Base-by-base conservation (phyloP, 2,329 filamentous ascomycete species). In the Diaporthe batatas region DNA sequence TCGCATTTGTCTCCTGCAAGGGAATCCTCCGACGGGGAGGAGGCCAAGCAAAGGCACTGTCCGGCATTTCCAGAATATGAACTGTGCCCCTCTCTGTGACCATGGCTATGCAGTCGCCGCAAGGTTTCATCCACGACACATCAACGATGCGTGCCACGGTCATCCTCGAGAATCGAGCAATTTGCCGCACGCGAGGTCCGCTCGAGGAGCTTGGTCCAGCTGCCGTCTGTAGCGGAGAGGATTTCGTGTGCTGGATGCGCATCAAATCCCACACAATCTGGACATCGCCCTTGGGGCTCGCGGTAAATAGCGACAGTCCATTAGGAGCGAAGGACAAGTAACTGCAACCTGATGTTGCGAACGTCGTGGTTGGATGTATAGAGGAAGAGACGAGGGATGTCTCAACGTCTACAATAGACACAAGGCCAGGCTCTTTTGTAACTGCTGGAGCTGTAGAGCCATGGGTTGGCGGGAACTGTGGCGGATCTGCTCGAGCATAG, bases 51-150 rank as follows among this genome's bases (percentile, higher is more conserved):
- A 95, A 96, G 6, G 94, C 94, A 75, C 91, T 93, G 58, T 90
- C 87, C 11, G 95, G 94, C 82, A 98, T 90, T 76, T 98, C 94
- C 76, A 98, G 92, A 55, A 98, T 89, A 82, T 99, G 96, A 14
- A 98, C 91, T 11, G 96, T 99, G n/a, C 96, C 95, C 77, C 95
- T 93, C 78, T 97, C 94, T 0, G 96, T 98, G 34, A 98, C 91
- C 83, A 99, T 91, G 1, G 95, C 96, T 51, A 97, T 84, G 73
- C 93, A 92, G 79, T 97, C 94, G 29, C 94, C 94, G 71, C 92
- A 91, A 4, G 94, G 94, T 70, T 90, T 89, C 1, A 93, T 92
- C 96, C 96, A 99, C 3, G 91, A 91, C 54, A 98, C 93, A 79
- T 98, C 96, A 29, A 98, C 90, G 71, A 98, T 94, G 70, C 94